Conservation (phyloP, 75 land plant genomes). For the Sequoiadendron giganteum region DNA sequence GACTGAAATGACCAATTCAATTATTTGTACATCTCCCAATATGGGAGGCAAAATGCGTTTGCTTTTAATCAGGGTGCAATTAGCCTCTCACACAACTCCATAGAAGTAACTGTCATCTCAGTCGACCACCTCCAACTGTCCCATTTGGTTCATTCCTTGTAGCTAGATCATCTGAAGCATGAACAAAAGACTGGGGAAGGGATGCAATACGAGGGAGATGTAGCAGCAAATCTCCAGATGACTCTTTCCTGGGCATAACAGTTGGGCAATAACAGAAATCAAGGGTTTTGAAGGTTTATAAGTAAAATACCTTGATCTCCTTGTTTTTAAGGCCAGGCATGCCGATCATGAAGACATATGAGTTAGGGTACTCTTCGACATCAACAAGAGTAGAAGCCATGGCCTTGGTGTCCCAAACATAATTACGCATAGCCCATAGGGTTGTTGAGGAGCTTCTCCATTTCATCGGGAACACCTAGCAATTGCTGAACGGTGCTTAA, state of each 20-base stretch:
- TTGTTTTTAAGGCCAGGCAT: too few species aligned
- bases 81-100: neutral
- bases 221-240: slow-evolving; percentile 63
- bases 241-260: slow-evolving; percentile 56
- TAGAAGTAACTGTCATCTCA: slow-evolving; percentile 2
- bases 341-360: too few species aligned
- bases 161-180: slow-evolving; percentile 41
- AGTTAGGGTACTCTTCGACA: too few species aligned
- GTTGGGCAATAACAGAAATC: too few species aligned
- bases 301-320: too few species aligned
- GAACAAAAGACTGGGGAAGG: slow-evolving; percentile 69
- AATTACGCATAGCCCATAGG: too few species aligned
- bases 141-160: slow-evolving; percentile 13
- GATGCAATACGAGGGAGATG: slow-evolving; percentile 83
- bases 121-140: neutral
- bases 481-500: too few species aligned
- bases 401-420: too few species aligned
- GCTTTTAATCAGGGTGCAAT: neutral
- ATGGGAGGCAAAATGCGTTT: neutral
- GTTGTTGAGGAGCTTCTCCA: too few species aligned
- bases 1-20: neutral
- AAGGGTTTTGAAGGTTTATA: too few species aligned
- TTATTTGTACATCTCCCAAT: slow-evolving; percentile 6
- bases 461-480: too few species aligned
- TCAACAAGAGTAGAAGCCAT: too few species aligned